phyloP scores from a whole-genome alignment of 1,139 yeast species.

The Pichia sp. region DNA sequence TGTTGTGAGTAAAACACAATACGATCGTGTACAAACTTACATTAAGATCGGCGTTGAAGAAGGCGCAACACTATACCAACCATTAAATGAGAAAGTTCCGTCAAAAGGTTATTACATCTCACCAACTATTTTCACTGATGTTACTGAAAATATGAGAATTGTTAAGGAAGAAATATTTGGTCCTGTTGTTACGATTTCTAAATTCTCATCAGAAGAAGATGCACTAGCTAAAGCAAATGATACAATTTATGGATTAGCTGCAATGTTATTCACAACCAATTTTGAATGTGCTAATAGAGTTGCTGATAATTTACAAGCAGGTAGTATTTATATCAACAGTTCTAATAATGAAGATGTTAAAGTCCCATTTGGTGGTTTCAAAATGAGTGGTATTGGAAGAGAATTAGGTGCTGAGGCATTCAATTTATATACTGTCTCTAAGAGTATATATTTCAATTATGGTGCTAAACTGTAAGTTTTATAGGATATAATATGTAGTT shows the following conservation, averaged over 20 bases:
- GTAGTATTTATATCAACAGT: constrained; percentile 82
- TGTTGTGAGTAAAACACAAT: constrained; percentile 64
- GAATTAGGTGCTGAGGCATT: constrained; percentile 84
- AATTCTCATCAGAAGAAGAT: constrained; percentile 57
- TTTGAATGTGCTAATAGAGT: constrained; percentile 53
- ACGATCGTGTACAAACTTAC: constrained; percentile 59
- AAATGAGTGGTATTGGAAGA: constrained; percentile 81
- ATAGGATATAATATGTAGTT: not conserved
- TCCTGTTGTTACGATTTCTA: constrained; percentile 77
- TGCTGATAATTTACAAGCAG: constrained; percentile 63
- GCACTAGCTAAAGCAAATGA: constrained; percentile 67
- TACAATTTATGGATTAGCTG: constrained; percentile 71
- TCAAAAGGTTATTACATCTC: constrained; percentile 50
- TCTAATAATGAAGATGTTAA: constrained; percentile 72
- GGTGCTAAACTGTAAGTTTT: constrained; percentile 28
- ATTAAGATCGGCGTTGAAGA: constrained; percentile 60
- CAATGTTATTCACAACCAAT: constrained; percentile 69
- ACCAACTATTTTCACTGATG: constrained; percentile 65
- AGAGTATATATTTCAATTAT: constrained; percentile 50
- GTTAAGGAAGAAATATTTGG: constrained; percentile 80
- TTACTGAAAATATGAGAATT: constrained; percentile 50
- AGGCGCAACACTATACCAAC: constrained; percentile 45
- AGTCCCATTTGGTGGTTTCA: constrained; percentile 79
- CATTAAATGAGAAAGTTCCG: constrained; percentile 30
- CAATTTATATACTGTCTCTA: constrained; percentile 67